A percentile compares a stretch with the other conserved stretches of the same genome.
Evolutionary conservation across 768 basidiomycete genomes (phyloP).

Genomic region (Lentinula aciculospora): DNA sequence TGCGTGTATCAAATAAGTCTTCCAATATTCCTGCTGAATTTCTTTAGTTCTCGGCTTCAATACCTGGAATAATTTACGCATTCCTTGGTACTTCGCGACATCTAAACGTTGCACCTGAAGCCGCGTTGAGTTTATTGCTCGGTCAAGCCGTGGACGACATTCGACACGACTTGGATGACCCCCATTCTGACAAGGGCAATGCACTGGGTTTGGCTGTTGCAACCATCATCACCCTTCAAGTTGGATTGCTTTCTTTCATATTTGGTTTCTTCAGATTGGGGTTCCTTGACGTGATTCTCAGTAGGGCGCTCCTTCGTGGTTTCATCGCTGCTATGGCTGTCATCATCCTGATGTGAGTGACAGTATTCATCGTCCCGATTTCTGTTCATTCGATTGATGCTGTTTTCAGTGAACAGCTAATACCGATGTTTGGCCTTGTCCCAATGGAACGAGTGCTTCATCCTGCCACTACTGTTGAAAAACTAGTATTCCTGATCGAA

Average conservation of each 20-base stretch:
- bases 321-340: slow-evolving; percentile 83
- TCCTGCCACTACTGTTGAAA: slow-evolving; percentile 69
- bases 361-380: background rate
- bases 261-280: slow-evolving; percentile 87
- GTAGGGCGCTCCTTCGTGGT: slow-evolving; percentile 81
- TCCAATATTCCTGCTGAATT: background rate
- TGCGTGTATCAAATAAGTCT: slow-evolving; percentile 30
- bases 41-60: slow-evolving; percentile 70
- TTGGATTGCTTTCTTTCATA: slow-evolving; percentile 78
- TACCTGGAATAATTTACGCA: slow-evolving; percentile 86
- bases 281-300: slow-evolving; percentile 90
- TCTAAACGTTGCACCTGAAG: slow-evolving; percentile 84
- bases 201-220: slow-evolving; percentile 61
- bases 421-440: slow-evolving; percentile 84
- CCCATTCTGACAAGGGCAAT: slow-evolving; percentile 37
- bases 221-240: slow-evolving; percentile 83
- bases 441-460: slow-evolving; percentile 46
- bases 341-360: slow-evolving; percentile 75
- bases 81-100: slow-evolving; percentile 83
- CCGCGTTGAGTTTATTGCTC: slow-evolving; percentile 78
- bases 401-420: slow-evolving; percentile 62
- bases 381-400: background rate
- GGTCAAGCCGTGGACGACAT: slow-evolving; percentile 81
- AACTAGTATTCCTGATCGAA: slow-evolving; percentile 68
- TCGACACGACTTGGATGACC: slow-evolving; percentile 43